Evolutionary conservation across 257 asterid species (phyloP).

Genomic region (Solanum clarkiae): DNA sequence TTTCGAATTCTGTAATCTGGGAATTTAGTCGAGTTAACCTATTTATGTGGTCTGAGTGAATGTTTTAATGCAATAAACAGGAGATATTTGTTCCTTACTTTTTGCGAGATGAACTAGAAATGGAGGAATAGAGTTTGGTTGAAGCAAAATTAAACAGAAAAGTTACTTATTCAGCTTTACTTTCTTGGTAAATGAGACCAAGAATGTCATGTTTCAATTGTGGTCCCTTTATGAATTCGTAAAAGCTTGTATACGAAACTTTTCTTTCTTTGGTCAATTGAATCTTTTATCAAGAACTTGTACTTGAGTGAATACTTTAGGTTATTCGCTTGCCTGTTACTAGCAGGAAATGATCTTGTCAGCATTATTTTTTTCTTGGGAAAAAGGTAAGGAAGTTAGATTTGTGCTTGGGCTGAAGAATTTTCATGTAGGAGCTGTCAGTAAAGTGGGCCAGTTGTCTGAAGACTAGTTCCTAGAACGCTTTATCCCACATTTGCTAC

Average conservation of each 20-base stretch:
- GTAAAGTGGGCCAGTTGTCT: not conserved
- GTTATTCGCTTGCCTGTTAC: not conserved
- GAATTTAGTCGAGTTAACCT: not conserved
- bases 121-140: not conserved
- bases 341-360: not conserved
- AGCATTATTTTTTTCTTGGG: not conserved
- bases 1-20: not conserved
- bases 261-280: not conserved
- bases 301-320: not conserved
- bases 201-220: not conserved
- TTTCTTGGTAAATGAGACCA: not conserved
- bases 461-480: not conserved
- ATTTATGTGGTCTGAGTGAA: not conserved
- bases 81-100: not conserved
- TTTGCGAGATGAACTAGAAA: not conserved
- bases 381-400: not conserved
- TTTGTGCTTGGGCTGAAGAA: not conserved
- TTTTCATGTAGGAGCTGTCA: not conserved
- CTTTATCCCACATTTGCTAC: not conserved
- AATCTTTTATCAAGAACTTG: not conserved
- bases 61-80: not conserved
- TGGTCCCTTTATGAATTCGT: not conserved
- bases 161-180: not conserved
- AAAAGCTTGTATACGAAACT: not conserved
- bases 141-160: not conserved